A percentile compares a stretch with the other conserved stretches of the same genome.
phyloP scores from a whole-genome alignment of 768 basidiomycete species.

The Suillus ampliporus region DNA sequence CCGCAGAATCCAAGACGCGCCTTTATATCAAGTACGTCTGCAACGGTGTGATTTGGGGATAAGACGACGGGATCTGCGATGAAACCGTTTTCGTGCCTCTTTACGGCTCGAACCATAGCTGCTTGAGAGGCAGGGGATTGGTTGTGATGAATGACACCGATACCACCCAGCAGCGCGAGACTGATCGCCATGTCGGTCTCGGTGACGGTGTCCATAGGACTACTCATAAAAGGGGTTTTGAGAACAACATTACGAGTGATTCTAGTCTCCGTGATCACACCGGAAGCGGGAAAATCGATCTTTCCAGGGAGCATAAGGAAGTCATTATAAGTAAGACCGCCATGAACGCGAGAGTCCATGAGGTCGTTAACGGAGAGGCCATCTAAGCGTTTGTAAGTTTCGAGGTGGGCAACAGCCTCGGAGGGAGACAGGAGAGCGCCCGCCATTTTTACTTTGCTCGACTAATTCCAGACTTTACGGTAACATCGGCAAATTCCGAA shows the following conservation, averaged over 20 bases:
- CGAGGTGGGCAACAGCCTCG: constrained; percentile 77
- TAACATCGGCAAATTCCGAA: constrained; percentile 28
- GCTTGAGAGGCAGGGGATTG: constrained; percentile 85
- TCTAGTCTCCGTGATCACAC: constrained; percentile 81
- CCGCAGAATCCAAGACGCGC: constrained; percentile 92
- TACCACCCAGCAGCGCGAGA: constrained; percentile 93
- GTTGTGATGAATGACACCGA: constrained; percentile 99
- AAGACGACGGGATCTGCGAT: constrained; percentile 94
- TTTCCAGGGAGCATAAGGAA: constrained; percentile 93
- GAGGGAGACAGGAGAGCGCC: constrained; percentile 64
- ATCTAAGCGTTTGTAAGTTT: constrained; percentile 74
- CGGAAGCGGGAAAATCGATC: constrained; percentile 88
- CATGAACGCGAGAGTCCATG: constrained; percentile 84
- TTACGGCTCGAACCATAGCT: constrained; percentile 96
- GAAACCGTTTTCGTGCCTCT: constrained; percentile 98
- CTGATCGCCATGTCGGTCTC: constrained; percentile 93
- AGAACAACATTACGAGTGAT: constrained; percentile 91
- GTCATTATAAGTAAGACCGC: constrained; percentile 97
- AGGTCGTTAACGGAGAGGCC: constrained; percentile 86
- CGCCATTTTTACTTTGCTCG: not conserved
- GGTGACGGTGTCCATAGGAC: constrained; percentile 99
- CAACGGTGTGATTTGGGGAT: constrained; percentile 75
- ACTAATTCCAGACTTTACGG: not conserved
- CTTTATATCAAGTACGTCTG: constrained; percentile 93
- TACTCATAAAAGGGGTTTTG: constrained; percentile 96